Base-by-base conservation (phyloP, 2,329 filamentous ascomycete species). In the Curvularia eragrostidis region DNA sequence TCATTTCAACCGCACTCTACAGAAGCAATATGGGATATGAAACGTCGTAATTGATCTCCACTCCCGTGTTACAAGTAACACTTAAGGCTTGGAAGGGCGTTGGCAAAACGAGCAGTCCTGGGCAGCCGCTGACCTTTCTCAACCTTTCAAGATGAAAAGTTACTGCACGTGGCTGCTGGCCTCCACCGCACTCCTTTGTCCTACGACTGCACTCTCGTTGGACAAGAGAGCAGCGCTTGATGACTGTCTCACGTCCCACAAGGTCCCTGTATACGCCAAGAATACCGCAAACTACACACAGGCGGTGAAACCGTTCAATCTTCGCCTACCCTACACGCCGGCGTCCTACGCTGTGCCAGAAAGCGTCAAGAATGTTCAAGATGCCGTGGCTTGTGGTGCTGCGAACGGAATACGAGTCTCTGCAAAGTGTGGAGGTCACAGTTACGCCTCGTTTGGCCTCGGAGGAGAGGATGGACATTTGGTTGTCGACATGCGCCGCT, bases 361-460 rank as follows among this genome's bases (percentile, higher is more conserved):
- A 5, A 83, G 75, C 0, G 75, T 81, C 2, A 66, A 81, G 8
- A 81, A 87, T 51, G 81, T 88, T 2, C 79, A 84, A 3, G 79
- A 72, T 13, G 82, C 85, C 9, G 79, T 89, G 36, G 81, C 82
- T 50, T 89, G 86, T 64, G 86, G 85, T 1, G 78, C 72, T 0
- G 62, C 78, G 12, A 78, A 79, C 55, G 75, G 74, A 4, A 71
- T 83, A 24, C 80, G 81, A 52, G 84, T 88, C 0, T 85, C 87
- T 65, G 82, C 86, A 15, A 84, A 80, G 58, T 87, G 84, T 2
- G 86, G 86, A 12, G 87, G 87, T 0, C 86, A 89, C 63, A 87
- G 84, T 0, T 89, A 86, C 61, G 86, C 71, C 1, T 78, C 79
- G 0, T 78, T 80, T 49, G 80, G 80, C 0, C 74, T 82, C 0